Conservation (phyloP, 164 flowering plant genomes). For the Piper longum region DNA sequence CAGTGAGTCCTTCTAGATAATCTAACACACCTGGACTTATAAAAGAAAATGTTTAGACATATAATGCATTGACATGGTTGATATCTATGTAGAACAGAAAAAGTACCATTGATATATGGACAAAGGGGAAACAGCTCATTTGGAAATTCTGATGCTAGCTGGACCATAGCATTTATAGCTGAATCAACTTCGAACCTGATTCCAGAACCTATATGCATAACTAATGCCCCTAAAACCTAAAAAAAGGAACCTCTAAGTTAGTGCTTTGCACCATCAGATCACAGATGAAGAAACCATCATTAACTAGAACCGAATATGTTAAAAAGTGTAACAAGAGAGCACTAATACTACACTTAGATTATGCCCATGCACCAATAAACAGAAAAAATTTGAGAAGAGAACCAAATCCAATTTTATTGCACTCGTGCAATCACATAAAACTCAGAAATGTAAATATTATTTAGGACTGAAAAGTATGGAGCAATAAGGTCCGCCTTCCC, state of each 20-base stretch:
- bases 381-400: no score
- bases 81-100: background rate
- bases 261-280: no score
- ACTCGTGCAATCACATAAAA: no score
- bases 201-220: constrained; percentile 74
- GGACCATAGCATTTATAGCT: constrained; percentile 53
- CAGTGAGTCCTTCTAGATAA: constrained; percentile 63
- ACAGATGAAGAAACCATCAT: no score
- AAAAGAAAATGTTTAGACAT: background rate
- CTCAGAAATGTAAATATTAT: no score
- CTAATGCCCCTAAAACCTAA: constrained; percentile 68
- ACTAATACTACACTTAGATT: no score
- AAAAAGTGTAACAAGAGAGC: no score
- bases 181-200: constrained; percentile 52
- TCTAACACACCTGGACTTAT: constrained; percentile 54
- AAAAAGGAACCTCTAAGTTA: background rate
- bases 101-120: constrained; percentile 54
- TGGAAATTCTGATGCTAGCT: constrained; percentile 43
- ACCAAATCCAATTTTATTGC: no score
- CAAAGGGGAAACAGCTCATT: constrained; percentile 48
- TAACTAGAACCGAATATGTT: no score
- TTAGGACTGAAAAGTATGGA: no score
- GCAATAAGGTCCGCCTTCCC: no score
- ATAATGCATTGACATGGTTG: background rate
- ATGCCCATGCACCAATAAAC: no score